phyloP scores from a whole-genome alignment of 345 rosid genomes.

The Eucalyptus cloeziana region DNA sequence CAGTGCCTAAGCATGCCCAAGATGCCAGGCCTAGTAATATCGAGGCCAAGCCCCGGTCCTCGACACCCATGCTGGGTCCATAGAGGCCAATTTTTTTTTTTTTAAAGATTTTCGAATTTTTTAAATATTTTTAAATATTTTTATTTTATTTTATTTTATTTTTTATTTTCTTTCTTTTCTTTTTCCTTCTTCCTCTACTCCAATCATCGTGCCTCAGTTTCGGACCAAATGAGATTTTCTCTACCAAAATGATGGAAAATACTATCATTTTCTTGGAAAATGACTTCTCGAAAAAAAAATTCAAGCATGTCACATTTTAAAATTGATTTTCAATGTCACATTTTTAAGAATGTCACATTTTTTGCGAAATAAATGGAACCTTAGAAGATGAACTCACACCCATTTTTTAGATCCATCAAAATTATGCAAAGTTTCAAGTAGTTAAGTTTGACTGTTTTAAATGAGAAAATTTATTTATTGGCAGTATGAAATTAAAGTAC shows the following conservation, averaged over 20 bases:
- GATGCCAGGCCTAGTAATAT: rapidly evolving
- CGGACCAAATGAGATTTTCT: neutral
- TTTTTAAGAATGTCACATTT: no score
- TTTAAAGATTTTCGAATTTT: no score
- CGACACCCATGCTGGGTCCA: rapidly evolving
- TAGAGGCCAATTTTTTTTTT: neutral
- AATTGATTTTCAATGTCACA: no score
- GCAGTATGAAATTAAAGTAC: neutral
- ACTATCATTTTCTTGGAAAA: no score
- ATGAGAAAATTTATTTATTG: neutral
- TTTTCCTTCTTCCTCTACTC: neutral
- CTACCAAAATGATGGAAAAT: rapidly evolving
- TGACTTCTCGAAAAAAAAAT: no score
- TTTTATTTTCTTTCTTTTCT: rapidly evolving
- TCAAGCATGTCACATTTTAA: rapidly evolving
- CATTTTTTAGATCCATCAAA: neutral
- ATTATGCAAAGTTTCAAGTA: neutral
- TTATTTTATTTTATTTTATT: no score
- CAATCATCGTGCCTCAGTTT: neutral
- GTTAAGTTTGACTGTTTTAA: neutral
- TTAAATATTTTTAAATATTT: no score
- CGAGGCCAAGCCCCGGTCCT: rapidly evolving
- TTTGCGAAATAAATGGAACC: rapidly evolving
- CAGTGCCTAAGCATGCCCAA: rapidly evolving
- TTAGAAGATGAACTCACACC: neutral